Base-by-base conservation (phyloP, 352 stramenopile genomes). In the Elongisporangium anandrum region DNA sequence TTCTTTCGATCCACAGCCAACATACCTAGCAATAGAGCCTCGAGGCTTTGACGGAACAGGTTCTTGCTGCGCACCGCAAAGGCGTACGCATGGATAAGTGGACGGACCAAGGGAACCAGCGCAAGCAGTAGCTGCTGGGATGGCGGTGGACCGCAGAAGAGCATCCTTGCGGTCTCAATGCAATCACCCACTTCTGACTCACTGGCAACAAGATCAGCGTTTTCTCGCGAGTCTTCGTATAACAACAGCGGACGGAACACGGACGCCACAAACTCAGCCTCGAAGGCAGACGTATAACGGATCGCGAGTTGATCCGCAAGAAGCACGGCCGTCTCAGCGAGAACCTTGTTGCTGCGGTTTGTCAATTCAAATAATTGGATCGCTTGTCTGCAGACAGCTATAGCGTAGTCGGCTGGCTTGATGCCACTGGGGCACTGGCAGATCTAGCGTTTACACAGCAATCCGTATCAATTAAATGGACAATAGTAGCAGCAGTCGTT, bases 1-100 rank as follows among this genome's bases (percentile, higher is more conserved):
- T 41, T 41, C 29, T 8, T 41, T 7, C 24, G 7, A 34, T 7
- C 7, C 29, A 41, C 29, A 13, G 5, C n/a, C 29, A 19, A 73
- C 72, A 23, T 69, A 87, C 77, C 55, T 55, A 81, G 49, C 26
- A 92, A 51, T 47, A 85, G 60, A 52, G 72, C 76, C 68, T 88
- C 66, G 51, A 94, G 49, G 16, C 60, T 56, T 29, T 81, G 22
- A 56, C 66, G 52, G 48, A 90, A 63, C 50, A 79, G 79, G 56
- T 77, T 90, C 55, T 91, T 95, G 66, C 83, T 92, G 8, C 38
- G 58, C 15, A 59, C 39, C 4, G 82, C 81, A 53, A 95, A 95
- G 15, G 68, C 76, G 52, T 87, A 87, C 52, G 93, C 69, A 41
- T 90, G 80, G n/a, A 91, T 52, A 9, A 93, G 61, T 15, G 85